Conservation (phyloP, 2,329 filamentous ascomycete species). For the Emmonsiellopsis sp. region DNA sequence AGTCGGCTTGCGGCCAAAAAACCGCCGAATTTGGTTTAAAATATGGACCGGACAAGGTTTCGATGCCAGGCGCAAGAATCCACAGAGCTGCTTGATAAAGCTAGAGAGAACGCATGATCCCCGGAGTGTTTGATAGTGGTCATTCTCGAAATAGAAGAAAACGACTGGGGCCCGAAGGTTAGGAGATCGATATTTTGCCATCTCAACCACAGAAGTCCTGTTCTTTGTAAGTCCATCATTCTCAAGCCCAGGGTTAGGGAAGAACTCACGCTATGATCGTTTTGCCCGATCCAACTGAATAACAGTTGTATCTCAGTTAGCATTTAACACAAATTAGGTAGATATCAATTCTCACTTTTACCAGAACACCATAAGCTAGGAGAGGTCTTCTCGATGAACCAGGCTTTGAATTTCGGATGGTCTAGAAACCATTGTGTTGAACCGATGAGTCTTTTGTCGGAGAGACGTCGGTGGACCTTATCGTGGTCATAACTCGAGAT, state of each 20-base stretch:
- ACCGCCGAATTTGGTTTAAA: neutral
- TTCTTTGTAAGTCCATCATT: neutral
- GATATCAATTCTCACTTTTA: neutral
- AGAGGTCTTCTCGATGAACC: neutral
- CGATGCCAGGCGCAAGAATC: neutral
- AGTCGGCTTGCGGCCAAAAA: neutral
- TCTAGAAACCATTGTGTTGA: neutral
- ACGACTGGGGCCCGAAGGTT: neutral
- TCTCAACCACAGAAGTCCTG: neutral
- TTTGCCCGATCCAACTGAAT: neutral
- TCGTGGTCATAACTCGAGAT: neutral
- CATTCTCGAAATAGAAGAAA: neutral
- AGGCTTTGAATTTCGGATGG: neutral
- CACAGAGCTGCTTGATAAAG: neutral
- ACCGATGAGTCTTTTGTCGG: neutral
- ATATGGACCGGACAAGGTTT: neutral
- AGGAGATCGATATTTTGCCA: neutral
- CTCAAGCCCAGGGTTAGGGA: neutral
- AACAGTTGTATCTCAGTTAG: neutral
- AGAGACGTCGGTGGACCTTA: neutral
- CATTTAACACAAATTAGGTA: neutral
- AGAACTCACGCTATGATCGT: neutral
- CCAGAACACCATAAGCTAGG: neutral
- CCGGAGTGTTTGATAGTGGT: neutral
- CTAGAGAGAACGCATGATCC: neutral